Evolutionary conservation across 306 rosid genomes (phyloP).

Genomic region (Cicer arietinum): DNA sequence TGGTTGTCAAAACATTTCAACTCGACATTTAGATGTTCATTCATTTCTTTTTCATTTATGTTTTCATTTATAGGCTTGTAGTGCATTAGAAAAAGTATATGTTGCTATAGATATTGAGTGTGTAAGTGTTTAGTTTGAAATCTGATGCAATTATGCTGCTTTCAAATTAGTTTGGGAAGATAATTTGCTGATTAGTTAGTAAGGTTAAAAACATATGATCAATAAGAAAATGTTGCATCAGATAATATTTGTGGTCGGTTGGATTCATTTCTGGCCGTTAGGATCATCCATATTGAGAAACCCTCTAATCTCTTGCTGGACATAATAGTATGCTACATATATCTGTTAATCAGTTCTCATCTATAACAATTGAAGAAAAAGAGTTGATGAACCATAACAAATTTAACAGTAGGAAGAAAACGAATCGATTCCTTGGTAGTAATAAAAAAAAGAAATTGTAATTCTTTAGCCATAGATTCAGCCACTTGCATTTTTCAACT

Average conservation of each 20-base stretch:
- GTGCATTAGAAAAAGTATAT: no score
- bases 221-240: neutral
- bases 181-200: neutral
- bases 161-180: neutral
- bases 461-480: conserved; percentile 22
- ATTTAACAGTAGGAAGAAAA: neutral
- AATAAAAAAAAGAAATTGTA: neutral
- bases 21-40: no score
- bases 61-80: neutral
- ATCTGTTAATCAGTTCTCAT: neutral
- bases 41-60: no score
- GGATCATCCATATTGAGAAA: conserved; percentile 20
- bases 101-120: neutral
- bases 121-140: neutral
- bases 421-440: neutral
- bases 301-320: neutral
- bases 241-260: conserved; percentile 4
- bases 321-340: conserved; percentile 12
- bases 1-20: no score
- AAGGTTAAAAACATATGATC: neutral
- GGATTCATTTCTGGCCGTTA: neutral
- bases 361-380: neutral
- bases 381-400: conserved; percentile 5
- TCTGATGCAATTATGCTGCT: neutral
- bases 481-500: neutral